Evolutionary conservation across 179 eudicot genomes (phyloP), one percentile per base, ranked within the genome.

Genomic region (Spergularia azorica): DNA sequence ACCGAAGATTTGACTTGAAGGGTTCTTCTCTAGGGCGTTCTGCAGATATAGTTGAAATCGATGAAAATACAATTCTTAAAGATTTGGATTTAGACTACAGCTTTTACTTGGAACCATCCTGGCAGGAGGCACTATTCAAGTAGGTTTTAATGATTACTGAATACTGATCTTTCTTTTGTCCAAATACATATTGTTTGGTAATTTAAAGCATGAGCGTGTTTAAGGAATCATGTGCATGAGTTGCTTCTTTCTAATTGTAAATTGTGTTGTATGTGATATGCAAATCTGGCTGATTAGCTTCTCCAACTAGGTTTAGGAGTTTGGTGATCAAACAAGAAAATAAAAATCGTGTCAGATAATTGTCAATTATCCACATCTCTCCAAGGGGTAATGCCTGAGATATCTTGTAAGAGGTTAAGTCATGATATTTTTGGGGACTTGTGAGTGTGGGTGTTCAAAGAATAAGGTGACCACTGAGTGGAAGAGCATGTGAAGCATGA

Each of bases 11-110:
- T 77, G 99, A 95, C 82, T 70, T 95, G 63, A 95, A 95, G 83
- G 99, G 99, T 60, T 95, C 99, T 74, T 95, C 99, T 61, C 85
- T 88, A 65, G 99, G 99, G 52, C 95, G 99, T 50, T 93, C 97
- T 26, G 91, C 97, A 55, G 92, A 93, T 84, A 95, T 93, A 71
- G 92, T 95, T 80, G 94, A 93, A 86, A 93, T 95, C 74, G 99
- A 95, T 68, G 98, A 95, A 85, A 91, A 91, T 78, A 95, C 98
- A 58, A 93, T 89, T 67, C 97, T 95, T 39, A 95, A 95, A 83
- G 98, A 95, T 90, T 88, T 95, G 83, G 98, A 95, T 88, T 84
- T 95, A 46, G 84, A 89, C 78, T 93, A 95, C 79, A 88, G 87
- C 86, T 95, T 95, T 84, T 91, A 93, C 86, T 76, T 95, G 87